A percentile compares a stretch with the other conserved stretches of the same genome.
phyloP scores from a whole-genome alignment of 768 basidiomycete genomes.

The Tricholomella constricta region DNA sequence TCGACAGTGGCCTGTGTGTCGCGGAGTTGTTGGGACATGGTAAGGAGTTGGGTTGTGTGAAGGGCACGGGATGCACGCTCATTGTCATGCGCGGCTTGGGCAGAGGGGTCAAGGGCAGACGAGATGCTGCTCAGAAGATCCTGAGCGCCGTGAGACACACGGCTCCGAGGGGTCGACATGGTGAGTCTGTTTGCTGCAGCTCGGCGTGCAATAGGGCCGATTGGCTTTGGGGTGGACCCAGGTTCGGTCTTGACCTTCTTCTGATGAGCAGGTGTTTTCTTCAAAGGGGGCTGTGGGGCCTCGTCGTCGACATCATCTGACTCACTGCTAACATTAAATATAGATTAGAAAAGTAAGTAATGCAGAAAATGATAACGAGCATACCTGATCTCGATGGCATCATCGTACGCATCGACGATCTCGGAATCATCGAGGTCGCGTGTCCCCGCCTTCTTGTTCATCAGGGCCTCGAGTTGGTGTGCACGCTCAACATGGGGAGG shows the following conservation, averaged over 20 bases:
- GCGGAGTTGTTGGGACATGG: conserved; percentile 26
- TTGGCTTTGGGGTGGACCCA: background rate
- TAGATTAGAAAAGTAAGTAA: background rate
- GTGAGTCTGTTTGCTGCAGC: background rate
- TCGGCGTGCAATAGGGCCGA: background rate
- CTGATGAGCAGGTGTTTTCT: background rate
- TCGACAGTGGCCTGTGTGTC: conserved; percentile 23
- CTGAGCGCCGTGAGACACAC: conserved; percentile 9
- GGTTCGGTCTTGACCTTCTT: background rate
- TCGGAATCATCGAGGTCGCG: conserved; percentile 13
- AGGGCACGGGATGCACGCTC: conserved; percentile 21
- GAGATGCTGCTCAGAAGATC: conserved; percentile 23
- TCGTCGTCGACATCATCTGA: background rate
- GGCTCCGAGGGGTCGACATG: conserved; percentile 4
- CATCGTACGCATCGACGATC: conserved; percentile 12
- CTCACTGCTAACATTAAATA: background rate
- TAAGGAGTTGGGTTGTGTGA: conserved; percentile 25
- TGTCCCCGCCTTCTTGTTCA: conserved; percentile 15
- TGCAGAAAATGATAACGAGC: background rate
- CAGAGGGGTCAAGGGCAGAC: conserved; percentile 25
- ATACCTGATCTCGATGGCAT: background rate
- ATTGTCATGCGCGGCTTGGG: conserved; percentile 23
- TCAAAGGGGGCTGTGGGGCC: background rate
- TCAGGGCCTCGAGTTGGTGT: conserved; percentile 12
- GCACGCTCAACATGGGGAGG: conserved; percentile 13